These are phyloP conservation scores for Tagetes patula DNA, from an alignment of 129 eudicot species.

Conservation along the genomic window DNA sequence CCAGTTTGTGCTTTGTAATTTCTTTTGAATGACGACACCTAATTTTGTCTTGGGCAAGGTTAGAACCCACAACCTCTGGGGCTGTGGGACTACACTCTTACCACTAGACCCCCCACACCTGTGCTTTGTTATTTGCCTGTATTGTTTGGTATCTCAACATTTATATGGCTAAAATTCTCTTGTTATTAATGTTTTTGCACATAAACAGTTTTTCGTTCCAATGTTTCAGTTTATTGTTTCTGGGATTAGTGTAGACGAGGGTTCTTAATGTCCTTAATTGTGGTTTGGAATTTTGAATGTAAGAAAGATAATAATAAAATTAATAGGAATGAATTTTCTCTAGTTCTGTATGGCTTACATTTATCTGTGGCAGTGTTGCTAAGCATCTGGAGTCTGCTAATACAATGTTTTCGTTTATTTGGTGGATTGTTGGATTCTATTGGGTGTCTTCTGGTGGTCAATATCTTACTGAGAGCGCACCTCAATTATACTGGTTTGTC, in stretches of 20 bases:
- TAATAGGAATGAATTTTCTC: neutral
- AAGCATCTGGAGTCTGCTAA: constrained; percentile 85
- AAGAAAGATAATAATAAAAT: neutral
- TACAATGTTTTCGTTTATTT: constrained; percentile 75
- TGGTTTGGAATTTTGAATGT: neutral
- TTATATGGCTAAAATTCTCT: neutral
- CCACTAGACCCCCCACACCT: too few species aligned
- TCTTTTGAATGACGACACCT: too few species aligned
- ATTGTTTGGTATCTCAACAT: neutral
- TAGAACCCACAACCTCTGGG: too few species aligned
- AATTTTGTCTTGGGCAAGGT: too few species aligned
- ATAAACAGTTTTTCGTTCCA: neutral
- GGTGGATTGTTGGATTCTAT: constrained; percentile 93
- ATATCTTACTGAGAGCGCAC: constrained; percentile 48
- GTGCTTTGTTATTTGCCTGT: constrained; percentile 8
- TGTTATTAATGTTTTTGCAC: neutral
- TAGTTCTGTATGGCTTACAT: constrained; percentile 8
- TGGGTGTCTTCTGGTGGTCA: constrained; percentile 75
- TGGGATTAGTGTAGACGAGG: neutral
- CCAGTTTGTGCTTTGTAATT: constrained; percentile 2
- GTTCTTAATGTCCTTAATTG: neutral
- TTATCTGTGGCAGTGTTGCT: constrained; percentile 52
- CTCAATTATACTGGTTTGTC: constrained; percentile 83
- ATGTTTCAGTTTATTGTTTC: neutral
- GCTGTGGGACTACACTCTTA: too few species aligned